Evolutionary conservation across 2,329 filamentous ascomycete genomes (phyloP), one percentile per base, ranked within the genome.

Genomic region (Calonectria ilicicola): DNA sequence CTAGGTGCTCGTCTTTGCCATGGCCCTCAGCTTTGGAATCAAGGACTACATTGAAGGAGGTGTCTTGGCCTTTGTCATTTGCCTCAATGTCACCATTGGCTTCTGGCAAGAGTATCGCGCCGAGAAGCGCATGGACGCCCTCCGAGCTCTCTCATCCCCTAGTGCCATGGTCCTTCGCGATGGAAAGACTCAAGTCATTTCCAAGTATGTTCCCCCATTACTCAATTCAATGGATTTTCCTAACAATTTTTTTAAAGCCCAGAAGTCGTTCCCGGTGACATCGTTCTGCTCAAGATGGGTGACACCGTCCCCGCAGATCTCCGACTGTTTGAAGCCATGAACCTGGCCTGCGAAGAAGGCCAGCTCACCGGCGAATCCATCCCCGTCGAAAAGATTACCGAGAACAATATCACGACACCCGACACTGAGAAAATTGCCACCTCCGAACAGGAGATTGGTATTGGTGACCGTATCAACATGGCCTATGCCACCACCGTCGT

Each of bases 291-390:
- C 78, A 93, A 90, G 84, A 93, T 91, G 83, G 93, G 93, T 72
- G 93, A 95, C 82, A 94, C 93, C 5, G 89, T 95, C 47, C 93
- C 93, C 12, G 93, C 93, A 44, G 93, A 95, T 79, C 82, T 95
- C 47, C 91, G 93, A 67, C 83, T 93, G 23, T 89, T 94, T 76
- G 92, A 95, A 79, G 90, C 89, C 72, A 94, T 96, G 90, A 96
- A 97, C 81, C 88, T 95, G 56, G 91, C 92, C 73, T 95, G 93
- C 79, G 95, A 98, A 77, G 93, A 95, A 83, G 92, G 93, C 56
- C 91, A 93, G 63, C 88, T 95, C 53, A 95, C 94, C 8, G 94
- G 94, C 79, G 94, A 96, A 83, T 93, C 93, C 5, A 86, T 93
- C 19, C 92, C 93, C 8, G 92, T 94, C 29, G 90, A 92, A 81